Conservation (phyloP, 345 rosid species). For the Melaleuca quinquenervia region DNA sequence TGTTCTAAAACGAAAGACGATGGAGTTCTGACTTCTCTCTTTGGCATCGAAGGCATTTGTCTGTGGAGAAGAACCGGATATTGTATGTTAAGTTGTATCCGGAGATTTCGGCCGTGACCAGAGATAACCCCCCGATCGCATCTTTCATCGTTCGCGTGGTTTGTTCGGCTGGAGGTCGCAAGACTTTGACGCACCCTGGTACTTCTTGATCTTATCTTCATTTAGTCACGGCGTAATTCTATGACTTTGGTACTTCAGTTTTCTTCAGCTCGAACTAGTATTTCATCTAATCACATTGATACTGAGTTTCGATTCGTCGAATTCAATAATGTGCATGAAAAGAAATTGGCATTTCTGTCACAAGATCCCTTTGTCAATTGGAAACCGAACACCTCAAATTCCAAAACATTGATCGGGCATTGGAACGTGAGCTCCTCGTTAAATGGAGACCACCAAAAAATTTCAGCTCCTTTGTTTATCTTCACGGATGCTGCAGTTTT, state of each 20-base stretch:
- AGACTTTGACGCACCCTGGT: conserved; percentile 83
- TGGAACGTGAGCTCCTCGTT: neutral
- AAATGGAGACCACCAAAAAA: neutral
- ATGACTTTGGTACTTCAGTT: no score
- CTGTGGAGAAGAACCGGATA: conserved; percentile 77
- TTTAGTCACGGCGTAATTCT: neutral
- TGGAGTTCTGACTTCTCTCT: neutral
- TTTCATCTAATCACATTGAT: no score
- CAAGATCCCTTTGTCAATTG: neutral
- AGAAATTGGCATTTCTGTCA: neutral
- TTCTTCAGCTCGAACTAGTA: no score
- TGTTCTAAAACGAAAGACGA: neutral
- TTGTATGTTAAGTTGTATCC: conserved; percentile 67
- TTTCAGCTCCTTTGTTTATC: neutral
- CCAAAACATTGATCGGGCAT: neutral
- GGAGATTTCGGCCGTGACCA: conserved; percentile 57
- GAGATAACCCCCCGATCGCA: conserved; percentile 82
- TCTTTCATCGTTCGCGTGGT: conserved; percentile 71
- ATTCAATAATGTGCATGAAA: neutral
- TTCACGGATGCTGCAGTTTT: neutral
- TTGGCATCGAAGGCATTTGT: conserved; percentile 58
- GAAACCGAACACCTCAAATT: neutral
- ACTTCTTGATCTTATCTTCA: neutral
- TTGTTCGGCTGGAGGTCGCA: conserved; percentile 60
- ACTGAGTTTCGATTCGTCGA: neutral